Conservation (phyloP, 352 stramenopile species). For the Globisporangium rhizosaccharum region DNA sequence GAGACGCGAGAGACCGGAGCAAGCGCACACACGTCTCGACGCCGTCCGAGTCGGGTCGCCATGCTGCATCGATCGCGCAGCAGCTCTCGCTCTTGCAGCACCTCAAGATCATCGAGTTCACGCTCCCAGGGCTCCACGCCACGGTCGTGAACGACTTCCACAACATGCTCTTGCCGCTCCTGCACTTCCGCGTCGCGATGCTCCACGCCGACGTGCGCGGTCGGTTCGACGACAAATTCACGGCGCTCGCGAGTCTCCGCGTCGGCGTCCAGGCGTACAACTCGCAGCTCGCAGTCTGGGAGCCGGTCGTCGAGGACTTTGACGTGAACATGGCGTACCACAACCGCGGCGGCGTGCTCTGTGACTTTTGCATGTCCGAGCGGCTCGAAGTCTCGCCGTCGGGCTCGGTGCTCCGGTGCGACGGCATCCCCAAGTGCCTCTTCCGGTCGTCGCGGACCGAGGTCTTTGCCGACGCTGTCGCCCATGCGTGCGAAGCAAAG, state of each 20-base stretch:
- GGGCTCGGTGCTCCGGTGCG: conserved; percentile 46
- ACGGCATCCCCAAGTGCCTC: conserved; percentile 68
- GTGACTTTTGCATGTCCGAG: conserved; percentile 76
- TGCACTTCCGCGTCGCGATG: conserved; percentile 69
- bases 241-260: conserved; percentile 51
- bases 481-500: conserved; percentile 69
- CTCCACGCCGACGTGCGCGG: conserved; percentile 66
- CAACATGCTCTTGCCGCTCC: conserved; percentile 78
- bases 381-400: conserved; percentile 53
- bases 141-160: conserved; percentile 86
- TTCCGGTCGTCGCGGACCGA: conserved; percentile 61
- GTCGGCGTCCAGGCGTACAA: conserved; percentile 83
- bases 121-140: conserved; percentile 65
- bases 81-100: conserved; percentile 42
- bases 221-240: conserved; percentile 55
- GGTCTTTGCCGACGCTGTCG: conserved; percentile 58
- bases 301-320: conserved; percentile 81
- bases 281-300: conserved; percentile 82
- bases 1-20: background rate
- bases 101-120: conserved; percentile 75
- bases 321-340: conserved; percentile 74
- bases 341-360: conserved; percentile 59
- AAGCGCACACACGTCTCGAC: too few relatives aligned
- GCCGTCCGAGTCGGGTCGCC: too few relatives aligned
- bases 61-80: conserved; percentile 9